Conservation (phyloP, 2,329 filamentous ascomycete species). For the Neurospora crassa region DNA sequence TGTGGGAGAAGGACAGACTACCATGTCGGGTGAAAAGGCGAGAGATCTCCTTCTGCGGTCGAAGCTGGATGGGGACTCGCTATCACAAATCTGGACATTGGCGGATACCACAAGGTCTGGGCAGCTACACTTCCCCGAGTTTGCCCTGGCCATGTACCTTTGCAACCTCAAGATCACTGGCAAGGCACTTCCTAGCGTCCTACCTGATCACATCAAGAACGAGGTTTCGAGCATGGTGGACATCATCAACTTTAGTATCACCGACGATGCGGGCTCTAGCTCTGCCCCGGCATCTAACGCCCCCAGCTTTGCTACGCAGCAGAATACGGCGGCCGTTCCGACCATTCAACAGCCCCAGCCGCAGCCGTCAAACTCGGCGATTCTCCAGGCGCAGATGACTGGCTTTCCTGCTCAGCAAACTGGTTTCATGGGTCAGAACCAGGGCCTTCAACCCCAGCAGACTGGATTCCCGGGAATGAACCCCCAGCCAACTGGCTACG, state of each 20-base stretch:
- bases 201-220: conserved; percentile 85
- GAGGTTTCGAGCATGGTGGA: conserved; percentile 99
- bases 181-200: conserved; percentile 61
- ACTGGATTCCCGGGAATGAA: conserved; percentile 64
- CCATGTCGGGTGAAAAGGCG: conserved; percentile 87
- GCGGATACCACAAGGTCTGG: conserved; percentile 95
- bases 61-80: conserved; percentile 72
- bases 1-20: conserved; percentile 71
- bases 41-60: conserved; percentile 83
- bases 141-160: conserved; percentile 95
- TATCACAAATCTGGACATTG: conserved; percentile 92
- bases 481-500: conserved; percentile 70
- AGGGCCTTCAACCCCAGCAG: conserved; percentile 55
- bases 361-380: conserved; percentile 61
- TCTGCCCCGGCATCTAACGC: conserved; percentile 51
- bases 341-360: conserved; percentile 61
- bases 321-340: conserved; percentile 39
- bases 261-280: conserved; percentile 53
- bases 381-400: conserved; percentile 58
- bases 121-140: conserved; percentile 93
- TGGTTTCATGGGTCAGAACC: conserved; percentile 47
- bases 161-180: conserved; percentile 90
- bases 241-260: conserved; percentile 91
- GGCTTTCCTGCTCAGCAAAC: conserved; percentile 52
- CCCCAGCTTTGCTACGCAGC: conserved; percentile 54